A percentile compares a stretch with the other conserved stretches of the same genome.
These are phyloP conservation scores for Cadophora malorum DNA, from an alignment of 2,329 filamentous ascomycete species.

Conservation along the genomic window DNA sequence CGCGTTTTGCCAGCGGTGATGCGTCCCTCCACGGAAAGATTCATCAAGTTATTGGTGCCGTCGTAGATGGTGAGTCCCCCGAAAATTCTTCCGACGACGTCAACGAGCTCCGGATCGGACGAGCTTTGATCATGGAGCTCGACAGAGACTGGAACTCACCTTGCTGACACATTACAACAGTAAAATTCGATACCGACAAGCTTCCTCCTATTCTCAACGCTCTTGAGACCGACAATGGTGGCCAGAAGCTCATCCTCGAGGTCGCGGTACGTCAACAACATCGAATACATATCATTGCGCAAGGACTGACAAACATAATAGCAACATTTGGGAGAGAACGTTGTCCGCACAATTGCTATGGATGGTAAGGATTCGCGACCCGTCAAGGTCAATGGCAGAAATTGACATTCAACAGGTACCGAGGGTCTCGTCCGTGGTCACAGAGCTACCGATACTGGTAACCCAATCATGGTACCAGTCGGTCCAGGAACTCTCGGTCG, in stretches of 20 bases:
- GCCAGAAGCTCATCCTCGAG: constrained; percentile 94
- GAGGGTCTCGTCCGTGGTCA: constrained; percentile 98
- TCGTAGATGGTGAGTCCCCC: constrained; percentile 84
- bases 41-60: constrained; percentile 94
- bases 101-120: constrained; percentile 37
- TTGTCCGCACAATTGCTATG: constrained; percentile 99
- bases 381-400: constrained; percentile 29
- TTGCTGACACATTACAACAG: constrained; percentile 58
- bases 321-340: constrained; percentile 99
- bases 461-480: constrained; percentile 96
- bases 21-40: constrained; percentile 70
- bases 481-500: constrained; percentile 92
- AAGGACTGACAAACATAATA: constrained; percentile 55
- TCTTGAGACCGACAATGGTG: constrained; percentile 88
- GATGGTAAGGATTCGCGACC: constrained; percentile 72
- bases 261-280: constrained; percentile 75
- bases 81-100: constrained; percentile 48
- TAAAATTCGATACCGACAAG: constrained; percentile 95
- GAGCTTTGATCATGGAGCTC: constrained; percentile 33
- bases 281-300: constrained; percentile 28
- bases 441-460: constrained; percentile 84
- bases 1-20: constrained; percentile 59
- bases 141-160: constrained; percentile 20
- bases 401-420: constrained; percentile 70
- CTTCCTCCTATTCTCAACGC: constrained; percentile 98